Conservation (phyloP, 2,329 filamentous ascomycete genomes). For the Colletotrichum sp. region DNA sequence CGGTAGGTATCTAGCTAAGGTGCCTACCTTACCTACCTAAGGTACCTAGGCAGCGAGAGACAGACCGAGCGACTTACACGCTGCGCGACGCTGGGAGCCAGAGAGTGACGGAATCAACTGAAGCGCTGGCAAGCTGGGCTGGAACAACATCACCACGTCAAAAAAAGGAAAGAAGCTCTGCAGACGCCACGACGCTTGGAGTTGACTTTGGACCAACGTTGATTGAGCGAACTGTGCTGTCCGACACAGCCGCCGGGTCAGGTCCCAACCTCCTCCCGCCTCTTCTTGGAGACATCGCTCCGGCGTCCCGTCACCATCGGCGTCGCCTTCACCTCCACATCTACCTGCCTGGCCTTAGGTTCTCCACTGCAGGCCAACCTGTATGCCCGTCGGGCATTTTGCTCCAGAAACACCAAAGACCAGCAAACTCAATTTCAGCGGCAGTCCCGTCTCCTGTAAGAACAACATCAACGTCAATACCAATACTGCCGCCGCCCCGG, state of each 20-base stretch:
- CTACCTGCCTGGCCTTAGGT: not conserved
- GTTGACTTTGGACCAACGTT: not conserved
- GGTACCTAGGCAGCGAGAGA: not conserved
- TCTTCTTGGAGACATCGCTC: not conserved
- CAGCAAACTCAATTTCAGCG: conserved; percentile 3
- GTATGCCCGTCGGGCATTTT: not conserved
- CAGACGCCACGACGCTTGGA: not conserved
- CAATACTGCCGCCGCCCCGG: not conserved
- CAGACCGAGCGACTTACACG: not conserved
- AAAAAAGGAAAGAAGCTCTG: not conserved
- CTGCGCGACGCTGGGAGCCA: not conserved
- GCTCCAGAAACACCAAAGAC: not conserved
- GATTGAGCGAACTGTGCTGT: too few species aligned
- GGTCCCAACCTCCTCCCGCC: not conserved
- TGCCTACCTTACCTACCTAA: not conserved
- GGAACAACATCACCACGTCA: not conserved
- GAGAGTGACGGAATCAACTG: not conserved
- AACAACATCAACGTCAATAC: too few species aligned
- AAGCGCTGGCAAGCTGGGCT: not conserved
- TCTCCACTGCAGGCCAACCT: not conserved
- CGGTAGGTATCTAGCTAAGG: too few species aligned
- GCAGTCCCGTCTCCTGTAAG: not conserved
- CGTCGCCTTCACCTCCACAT: not conserved
- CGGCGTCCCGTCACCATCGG: not conserved
- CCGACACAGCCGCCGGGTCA: not conserved